These are phyloP conservation scores for Macrotyloma uniflorum DNA, from an alignment of 306 rosid species.

Conservation along the genomic window DNA sequence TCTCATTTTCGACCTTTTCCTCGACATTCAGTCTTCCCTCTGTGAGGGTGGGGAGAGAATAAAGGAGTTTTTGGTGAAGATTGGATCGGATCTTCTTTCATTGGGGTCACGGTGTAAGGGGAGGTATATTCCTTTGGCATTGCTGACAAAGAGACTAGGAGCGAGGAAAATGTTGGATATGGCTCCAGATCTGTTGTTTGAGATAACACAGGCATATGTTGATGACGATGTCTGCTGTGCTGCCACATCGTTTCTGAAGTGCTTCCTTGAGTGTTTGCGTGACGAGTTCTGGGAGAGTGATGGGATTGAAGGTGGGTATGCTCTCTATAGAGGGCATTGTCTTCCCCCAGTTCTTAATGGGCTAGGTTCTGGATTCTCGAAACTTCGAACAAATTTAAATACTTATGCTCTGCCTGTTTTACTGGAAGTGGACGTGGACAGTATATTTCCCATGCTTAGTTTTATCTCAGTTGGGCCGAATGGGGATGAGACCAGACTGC, in stretches of 20 bases:
- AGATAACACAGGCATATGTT: constrained; percentile 70
- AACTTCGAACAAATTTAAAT: constrained; percentile 88
- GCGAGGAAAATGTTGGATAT: constrained; percentile 71
- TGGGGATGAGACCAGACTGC: constrained; percentile 46
- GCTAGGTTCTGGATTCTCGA: constrained; percentile 90
- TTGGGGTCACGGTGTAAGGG: constrained; percentile 93
- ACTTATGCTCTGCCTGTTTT: constrained; percentile 86
- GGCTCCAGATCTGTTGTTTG: constrained; percentile 66
- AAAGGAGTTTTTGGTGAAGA: constrained; percentile 63
- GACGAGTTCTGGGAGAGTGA: constrained; percentile 88
- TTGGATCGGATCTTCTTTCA: constrained; percentile 76
- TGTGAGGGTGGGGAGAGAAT: constrained; percentile 65
- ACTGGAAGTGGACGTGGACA: constrained; percentile 84
- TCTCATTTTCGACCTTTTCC: constrained; percentile 82
- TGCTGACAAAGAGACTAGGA: constrained; percentile 87
- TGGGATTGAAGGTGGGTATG: constrained; percentile 89
- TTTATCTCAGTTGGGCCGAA: constrained; percentile 71
- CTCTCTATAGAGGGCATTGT: constrained; percentile 73
- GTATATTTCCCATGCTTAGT: constrained; percentile 87
- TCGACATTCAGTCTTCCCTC: constrained; percentile 87
- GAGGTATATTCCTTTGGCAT: constrained; percentile 88
- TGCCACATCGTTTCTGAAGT: constrained; percentile 81
- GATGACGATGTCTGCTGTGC: constrained; percentile 98
- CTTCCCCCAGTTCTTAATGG: constrained; percentile 78
- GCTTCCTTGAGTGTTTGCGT: constrained; percentile 84